phyloP scores from a whole-genome alignment of 495 filamentous ascomycete species.

The Penicillium coffeae region DNA sequence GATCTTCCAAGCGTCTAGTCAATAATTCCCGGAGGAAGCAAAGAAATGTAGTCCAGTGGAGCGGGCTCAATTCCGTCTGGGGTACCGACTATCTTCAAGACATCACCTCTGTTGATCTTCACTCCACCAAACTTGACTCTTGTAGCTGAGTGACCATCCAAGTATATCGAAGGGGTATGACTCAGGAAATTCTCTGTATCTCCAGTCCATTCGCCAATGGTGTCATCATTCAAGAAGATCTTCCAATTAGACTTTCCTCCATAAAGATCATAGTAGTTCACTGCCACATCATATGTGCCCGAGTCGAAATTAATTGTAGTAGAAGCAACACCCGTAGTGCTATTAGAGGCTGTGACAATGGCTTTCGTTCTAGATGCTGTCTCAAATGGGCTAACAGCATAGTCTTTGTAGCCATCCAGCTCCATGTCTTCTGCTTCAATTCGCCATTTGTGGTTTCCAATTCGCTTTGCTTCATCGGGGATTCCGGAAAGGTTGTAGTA shows the following conservation, averaged over 20 bases:
- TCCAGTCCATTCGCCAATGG: slow-evolving; percentile 55
- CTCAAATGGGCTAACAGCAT: slow-evolving; percentile 51
- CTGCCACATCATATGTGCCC: slow-evolving; percentile 58
- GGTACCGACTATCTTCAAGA: slow-evolving; percentile 54
- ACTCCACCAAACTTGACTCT: slow-evolving; percentile 55
- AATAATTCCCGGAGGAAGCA: slow-evolving; percentile 57
- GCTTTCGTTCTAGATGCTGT: slow-evolving; percentile 47
- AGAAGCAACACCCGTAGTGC: slow-evolving; percentile 45
- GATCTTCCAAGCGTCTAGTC: too few relatives aligned
- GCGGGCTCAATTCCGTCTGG: slow-evolving; percentile 60
- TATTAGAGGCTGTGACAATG: slow-evolving; percentile 47
- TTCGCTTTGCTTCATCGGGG: slow-evolving; percentile 49
- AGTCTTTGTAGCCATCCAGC: slow-evolving; percentile 49
- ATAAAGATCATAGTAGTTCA: slow-evolving; percentile 63
- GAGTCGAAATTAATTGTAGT: slow-evolving; percentile 42
- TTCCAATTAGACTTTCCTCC: slow-evolving; percentile 52
- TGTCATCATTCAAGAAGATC: slow-evolving; percentile 48
- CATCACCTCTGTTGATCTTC: slow-evolving; percentile 49
- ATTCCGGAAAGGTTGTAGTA: slow-evolving; percentile 59
- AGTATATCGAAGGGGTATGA: slow-evolving; percentile 49
- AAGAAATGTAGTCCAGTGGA: slow-evolving; percentile 62
- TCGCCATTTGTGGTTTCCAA: slow-evolving; percentile 56
- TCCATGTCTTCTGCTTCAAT: slow-evolving; percentile 64
- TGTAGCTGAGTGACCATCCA: slow-evolving; percentile 63
- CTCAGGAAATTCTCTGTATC: slow-evolving; percentile 54